Evolutionary conservation across 192 early-diverging fungal genomes (phyloP).

Genomic region (Coemansia sp.): DNA sequence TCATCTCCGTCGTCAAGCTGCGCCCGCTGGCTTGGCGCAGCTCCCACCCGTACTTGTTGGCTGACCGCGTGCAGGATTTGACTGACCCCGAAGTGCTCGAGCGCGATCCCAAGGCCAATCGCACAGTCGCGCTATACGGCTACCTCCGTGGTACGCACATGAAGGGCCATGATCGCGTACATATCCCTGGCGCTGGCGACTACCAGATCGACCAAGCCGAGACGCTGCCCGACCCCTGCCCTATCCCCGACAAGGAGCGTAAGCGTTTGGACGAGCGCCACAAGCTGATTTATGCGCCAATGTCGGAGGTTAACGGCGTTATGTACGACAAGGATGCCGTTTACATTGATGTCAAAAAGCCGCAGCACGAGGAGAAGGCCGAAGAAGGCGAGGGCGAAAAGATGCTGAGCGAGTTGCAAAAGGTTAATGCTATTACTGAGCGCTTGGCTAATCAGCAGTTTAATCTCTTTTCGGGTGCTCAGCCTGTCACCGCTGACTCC

Average conservation of each 20-base stretch:
- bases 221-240: conserved; percentile 91
- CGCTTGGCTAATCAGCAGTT: conserved; percentile 47
- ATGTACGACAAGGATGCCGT: conserved; percentile 99
- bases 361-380: conserved; percentile 59
- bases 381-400: conserved; percentile 78
- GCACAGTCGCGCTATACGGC: conserved; percentile 94
- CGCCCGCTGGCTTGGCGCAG: conserved; percentile 96
- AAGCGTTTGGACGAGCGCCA: conserved; percentile 91
- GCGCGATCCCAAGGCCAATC: conserved; percentile 82
- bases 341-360: conserved; percentile 92
- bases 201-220: conserved; percentile 75
- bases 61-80: conserved; percentile 95
- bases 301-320: conserved; percentile 97
- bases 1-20: conserved; percentile 99
- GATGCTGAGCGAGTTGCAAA: conserved; percentile 93
- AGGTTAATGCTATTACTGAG: conserved; percentile 60
- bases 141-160: conserved; percentile 96
- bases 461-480: conserved; percentile 52
- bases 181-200: conserved; percentile 97
- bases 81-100: conserved; percentile 89
- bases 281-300: conserved; percentile 97
- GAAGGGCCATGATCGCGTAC: conserved; percentile 83
- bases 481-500: conserved; percentile 35
- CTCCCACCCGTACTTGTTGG: conserved; percentile 97
- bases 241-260: conserved; percentile 92